Base-by-base conservation (phyloP, 176 grass and related monocot genomes). In the Phragmites australis region DNA sequence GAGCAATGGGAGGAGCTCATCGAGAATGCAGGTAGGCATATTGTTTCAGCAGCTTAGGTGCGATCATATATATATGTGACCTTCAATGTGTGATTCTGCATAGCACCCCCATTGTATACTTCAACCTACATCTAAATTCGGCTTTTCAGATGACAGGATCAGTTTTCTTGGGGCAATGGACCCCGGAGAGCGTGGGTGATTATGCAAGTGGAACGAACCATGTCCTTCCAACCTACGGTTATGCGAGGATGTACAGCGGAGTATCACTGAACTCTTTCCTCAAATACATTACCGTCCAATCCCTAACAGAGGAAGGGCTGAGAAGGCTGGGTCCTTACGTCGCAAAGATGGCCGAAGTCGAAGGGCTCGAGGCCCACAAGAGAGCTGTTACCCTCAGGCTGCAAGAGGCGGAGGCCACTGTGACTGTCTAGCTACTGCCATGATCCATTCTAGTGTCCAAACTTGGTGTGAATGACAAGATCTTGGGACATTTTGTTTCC, bases 201-300 rank as follows among this genome's bases (percentile, higher is more conserved):
- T 98, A 94, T 2, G 92, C 90, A 0, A 98, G 95, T 4, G 92
- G 95, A 15, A 98, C 95, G 2, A 98, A 98, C 59, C 92, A 98
- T 26, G 92, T 94, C 70, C 92, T 94, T 81, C 95, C 95, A 11
- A 98, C 92, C 37, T 94, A 97, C 0, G 95, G 95, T 46, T 97
- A 97, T 44, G 90, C 95, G 8, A 93, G 89, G 82, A 97, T 97
- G 95, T 97, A 97, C 77, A 97, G 92, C 2, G 92, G 95, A 10
- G 92, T 97, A 26, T 97, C 95, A 6, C 65, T 97, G 75, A 90
- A 87, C 58, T 97, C 95, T 23, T 97, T 97, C 77, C 85, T 97
- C 11, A 97, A 97, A 18, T 97, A 94, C 80, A 94, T 97, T 26
- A 97, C 95, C 7, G 95, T 97, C 5, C 95, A 97, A 6, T 94